Percentiles rank a stretch among this genome's conserved stretches.
These are phyloP conservation scores for Xylariaceae sp. DNA, from an alignment of 2,329 filamentous ascomycete species.

Conservation along the genomic window DNA sequence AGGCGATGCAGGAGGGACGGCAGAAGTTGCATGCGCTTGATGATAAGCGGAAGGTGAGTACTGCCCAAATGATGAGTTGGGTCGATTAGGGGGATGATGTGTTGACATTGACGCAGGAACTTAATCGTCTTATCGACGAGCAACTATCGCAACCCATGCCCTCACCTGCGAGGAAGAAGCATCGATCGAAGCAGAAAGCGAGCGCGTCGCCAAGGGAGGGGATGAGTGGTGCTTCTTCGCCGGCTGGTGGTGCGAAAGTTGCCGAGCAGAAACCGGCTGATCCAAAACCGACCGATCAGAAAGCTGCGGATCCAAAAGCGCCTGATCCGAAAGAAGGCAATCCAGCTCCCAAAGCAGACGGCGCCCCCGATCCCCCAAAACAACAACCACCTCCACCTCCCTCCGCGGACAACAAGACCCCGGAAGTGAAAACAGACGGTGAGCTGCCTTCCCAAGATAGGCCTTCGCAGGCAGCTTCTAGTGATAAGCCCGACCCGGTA, in stretches of 20 bases:
- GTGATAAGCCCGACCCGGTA: constrained; percentile 1
- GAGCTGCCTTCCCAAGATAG: constrained; percentile 13
- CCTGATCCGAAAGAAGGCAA: neutral
- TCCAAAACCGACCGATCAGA: neutral
- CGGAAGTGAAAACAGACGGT: constrained; percentile 16
- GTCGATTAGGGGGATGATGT: too few species aligned
- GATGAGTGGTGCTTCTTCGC: neutral
- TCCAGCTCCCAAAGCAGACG: constrained; percentile 2
- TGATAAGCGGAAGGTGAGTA: constrained; percentile 32
- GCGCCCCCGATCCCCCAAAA: constrained; percentile 14
- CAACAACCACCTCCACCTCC: neutral
- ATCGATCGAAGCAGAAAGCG: constrained; percentile 17
- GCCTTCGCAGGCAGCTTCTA: constrained; percentile 4
- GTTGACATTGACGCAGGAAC: constrained; percentile 31
- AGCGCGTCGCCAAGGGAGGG: constrained; percentile 6
- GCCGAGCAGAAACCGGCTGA: neutral
- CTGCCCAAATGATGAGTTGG: neutral
- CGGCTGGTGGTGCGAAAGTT: neutral
- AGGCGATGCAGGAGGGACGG: constrained; percentile 31
- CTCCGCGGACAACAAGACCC: neutral
- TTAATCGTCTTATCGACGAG: constrained; percentile 41
- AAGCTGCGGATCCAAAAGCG: neutral
- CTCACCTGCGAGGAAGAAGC: constrained; percentile 18
- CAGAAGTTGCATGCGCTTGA: constrained; percentile 33
- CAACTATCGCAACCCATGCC: constrained; percentile 29